Conservation (phyloP, 1,139 yeast genomes). For the Spathaspora jeffriesii region DNA sequence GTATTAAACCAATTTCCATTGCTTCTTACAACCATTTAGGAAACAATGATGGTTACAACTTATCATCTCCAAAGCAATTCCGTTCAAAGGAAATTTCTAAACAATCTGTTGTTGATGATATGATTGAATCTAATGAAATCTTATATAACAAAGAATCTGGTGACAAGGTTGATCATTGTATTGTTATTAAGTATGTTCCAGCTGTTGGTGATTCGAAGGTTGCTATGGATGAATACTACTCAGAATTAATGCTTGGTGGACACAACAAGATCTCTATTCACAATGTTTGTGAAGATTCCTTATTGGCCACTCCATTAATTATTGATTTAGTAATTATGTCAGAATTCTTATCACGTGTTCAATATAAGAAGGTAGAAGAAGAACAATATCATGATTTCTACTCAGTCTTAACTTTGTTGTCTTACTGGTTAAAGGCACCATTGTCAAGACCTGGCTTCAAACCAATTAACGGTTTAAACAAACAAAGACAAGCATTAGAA, state of each 20-base stretch:
- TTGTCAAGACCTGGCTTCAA: conserved; percentile 88
- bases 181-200: conserved; percentile 90
- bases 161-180: conserved; percentile 85
- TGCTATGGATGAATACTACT: conserved; percentile 98
- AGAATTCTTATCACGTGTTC: conserved; percentile 86
- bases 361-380: conserved; percentile 58
- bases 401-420: conserved; percentile 82
- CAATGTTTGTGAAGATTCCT: conserved; percentile 95
- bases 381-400: conserved; percentile 67
- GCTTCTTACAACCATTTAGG: conserved; percentile 97
- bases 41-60: conserved; percentile 93
- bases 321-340: conserved; percentile 89
- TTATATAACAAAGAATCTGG: conserved; percentile 84
- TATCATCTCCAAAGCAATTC: conserved; percentile 91
- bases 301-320: conserved; percentile 92
- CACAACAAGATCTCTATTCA: conserved; percentile 93
- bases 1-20: conserved; percentile 91
- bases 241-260: conserved; percentile 97
- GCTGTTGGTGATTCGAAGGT: conserved; percentile 98
- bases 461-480: conserved; percentile 91
- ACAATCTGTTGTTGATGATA: conserved; percentile 92
- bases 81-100: conserved; percentile 95
- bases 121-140: conserved; percentile 85
- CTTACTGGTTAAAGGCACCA: conserved; percentile 98
- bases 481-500: conserved; percentile 91